A percentile compares a stretch with the other conserved stretches of the same genome.
These are phyloP conservation scores for Phialophora chinensis DNA, from an alignment of 2,329 filamentous ascomycete genomes.

Conservation along the genomic window DNA sequence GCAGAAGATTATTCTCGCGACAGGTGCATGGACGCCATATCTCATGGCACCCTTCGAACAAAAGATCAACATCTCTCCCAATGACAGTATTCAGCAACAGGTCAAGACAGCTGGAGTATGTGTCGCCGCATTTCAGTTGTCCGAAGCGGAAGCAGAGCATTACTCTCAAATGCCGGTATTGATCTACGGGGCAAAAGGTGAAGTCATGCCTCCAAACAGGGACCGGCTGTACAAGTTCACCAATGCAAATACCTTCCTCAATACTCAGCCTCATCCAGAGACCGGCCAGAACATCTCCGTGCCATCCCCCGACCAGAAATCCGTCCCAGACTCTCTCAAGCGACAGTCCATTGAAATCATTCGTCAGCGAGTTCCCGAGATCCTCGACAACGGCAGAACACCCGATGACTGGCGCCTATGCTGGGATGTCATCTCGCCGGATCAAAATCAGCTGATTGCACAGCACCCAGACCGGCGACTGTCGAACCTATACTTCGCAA, in stretches of 20 bases:
- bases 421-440: slow-evolving; percentile 68
- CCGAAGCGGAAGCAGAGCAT: slow-evolving; percentile 55
- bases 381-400: slow-evolving; percentile 43
- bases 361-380: slow-evolving; percentile 39
- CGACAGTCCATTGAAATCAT: slow-evolving; percentile 47
- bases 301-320: slow-evolving; percentile 54
- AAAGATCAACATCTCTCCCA: slow-evolving; percentile 51
- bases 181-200: slow-evolving; percentile 54
- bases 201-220: slow-evolving; percentile 56
- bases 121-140: slow-evolving; percentile 63
- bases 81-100: slow-evolving; percentile 58
- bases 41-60: slow-evolving; percentile 60
- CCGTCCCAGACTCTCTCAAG: slow-evolving; percentile 51
- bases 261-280: slow-evolving; percentile 54
- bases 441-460: slow-evolving; percentile 67
- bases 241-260: slow-evolving; percentile 64
- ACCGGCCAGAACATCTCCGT: slow-evolving; percentile 61
- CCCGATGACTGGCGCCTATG: slow-evolving; percentile 56
- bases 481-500: slow-evolving; percentile 64
- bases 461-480: slow-evolving; percentile 53
- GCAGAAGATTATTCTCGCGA: slow-evolving; percentile 60
- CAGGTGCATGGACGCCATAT: slow-evolving; percentile 63
- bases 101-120: slow-evolving; percentile 65
- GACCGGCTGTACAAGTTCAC: slow-evolving; percentile 66
- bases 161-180: slow-evolving; percentile 62